phyloP scores from a whole-genome alignment of 768 basidiomycete species.

The Suillus occidentalis region DNA sequence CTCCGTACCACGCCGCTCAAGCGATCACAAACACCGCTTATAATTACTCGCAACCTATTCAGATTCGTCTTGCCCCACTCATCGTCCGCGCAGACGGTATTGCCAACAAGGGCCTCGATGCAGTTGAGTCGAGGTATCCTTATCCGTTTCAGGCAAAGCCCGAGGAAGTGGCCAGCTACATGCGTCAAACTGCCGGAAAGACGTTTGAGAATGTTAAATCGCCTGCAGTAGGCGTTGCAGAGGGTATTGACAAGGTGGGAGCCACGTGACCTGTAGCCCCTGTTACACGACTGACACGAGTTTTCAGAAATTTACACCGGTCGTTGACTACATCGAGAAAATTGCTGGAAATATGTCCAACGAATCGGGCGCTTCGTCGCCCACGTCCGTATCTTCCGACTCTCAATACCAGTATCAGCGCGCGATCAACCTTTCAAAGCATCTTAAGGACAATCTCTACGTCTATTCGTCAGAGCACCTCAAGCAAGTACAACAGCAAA shows the following conservation, averaged over 20 bases:
- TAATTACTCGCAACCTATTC: conserved; percentile 64
- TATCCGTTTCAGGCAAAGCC: conserved; percentile 75
- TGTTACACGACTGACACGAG: conserved; percentile 2
- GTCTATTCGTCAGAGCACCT: conserved; percentile 71
- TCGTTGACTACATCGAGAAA: conserved; percentile 67
- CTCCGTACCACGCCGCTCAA: conserved; percentile 66
- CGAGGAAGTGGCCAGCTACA: conserved; percentile 63
- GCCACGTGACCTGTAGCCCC: conserved; percentile 19
- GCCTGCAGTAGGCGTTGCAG: conserved; percentile 61
- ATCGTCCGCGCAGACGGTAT: conserved; percentile 61
- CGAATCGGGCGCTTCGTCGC: conserved; percentile 46
- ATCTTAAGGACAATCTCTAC: conserved; percentile 60
- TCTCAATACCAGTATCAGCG: conserved; percentile 79
- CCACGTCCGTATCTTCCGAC: conserved; percentile 49
- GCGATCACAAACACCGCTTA: conserved; percentile 58
- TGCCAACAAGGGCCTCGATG: conserved; percentile 76
- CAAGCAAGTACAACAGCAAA: conserved; percentile 68
- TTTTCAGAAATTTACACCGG: conserved; percentile 63
- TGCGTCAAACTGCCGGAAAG: conserved; percentile 61
- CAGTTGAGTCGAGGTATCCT: conserved; percentile 69
- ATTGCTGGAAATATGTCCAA: conserved; percentile 51
- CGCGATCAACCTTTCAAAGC: conserved; percentile 61
- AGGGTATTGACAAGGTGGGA: conserved; percentile 71
- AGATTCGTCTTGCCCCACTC: conserved; percentile 63
- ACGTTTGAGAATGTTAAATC: conserved; percentile 65